Evolutionary conservation across 2,329 filamentous ascomycete species (phyloP).

Genomic region (Cladophialophora exuberans): DNA sequence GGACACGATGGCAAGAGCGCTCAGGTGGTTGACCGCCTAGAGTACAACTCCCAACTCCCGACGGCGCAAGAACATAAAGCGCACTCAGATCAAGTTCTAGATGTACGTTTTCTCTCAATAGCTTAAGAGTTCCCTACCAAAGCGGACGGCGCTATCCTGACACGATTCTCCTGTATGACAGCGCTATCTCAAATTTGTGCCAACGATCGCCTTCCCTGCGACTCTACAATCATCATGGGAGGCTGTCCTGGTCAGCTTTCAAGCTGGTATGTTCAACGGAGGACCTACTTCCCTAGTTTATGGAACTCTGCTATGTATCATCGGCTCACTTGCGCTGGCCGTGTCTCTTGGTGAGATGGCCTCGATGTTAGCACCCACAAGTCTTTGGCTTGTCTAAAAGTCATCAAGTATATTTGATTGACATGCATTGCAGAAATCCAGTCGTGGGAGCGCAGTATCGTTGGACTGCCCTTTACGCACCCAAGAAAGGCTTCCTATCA

Average conservation of each 20-base stretch:
- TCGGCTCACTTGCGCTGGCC: conserved; percentile 36
- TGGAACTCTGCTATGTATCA: conserved; percentile 33
- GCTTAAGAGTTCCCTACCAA: too few relatives aligned
- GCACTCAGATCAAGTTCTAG: background rate
- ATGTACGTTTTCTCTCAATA: background rate
- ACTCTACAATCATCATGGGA: conserved; percentile 24
- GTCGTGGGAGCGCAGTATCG: conserved; percentile 43
- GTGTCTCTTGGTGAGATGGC: conserved; percentile 45
- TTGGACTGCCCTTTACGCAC: conserved; percentile 44
- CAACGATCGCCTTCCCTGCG: conserved; percentile 18
- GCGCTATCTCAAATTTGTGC: conserved; percentile 23
- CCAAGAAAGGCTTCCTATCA: conserved; percentile 38
- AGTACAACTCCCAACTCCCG: background rate
- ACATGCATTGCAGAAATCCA: conserved; percentile 4
- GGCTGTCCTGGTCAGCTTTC: conserved; percentile 14
- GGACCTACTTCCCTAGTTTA: conserved; percentile 36
- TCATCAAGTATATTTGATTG: background rate
- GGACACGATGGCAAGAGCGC: background rate
- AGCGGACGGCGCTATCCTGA: too few relatives aligned
- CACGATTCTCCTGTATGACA: background rate
- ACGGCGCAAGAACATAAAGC: background rate
- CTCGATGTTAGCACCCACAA: conserved; percentile 37
- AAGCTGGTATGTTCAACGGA: conserved; percentile 29
- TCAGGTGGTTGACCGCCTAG: background rate
- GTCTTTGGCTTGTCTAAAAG: background rate